Evolutionary conservation across 208 protist species (phyloP), one percentile per base, ranked within the genome.

Genomic region (Crithidia bombi): DNA sequence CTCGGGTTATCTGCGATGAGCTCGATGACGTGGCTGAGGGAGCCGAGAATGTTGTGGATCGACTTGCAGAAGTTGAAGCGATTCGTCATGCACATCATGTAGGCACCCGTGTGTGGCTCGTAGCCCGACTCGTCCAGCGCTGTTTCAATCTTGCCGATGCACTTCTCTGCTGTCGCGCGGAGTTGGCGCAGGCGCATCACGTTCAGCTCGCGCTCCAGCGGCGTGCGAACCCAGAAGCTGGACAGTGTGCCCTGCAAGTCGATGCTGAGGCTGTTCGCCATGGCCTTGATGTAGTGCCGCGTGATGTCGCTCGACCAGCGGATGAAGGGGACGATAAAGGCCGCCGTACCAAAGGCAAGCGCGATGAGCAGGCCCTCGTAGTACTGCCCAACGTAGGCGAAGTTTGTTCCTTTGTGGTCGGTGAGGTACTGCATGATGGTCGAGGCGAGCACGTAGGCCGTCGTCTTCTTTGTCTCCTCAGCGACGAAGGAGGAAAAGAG

Each of bases 381-480:
- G 68, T 92, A 96, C 58, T 89, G 73, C 15, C 68, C 69, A 6
- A 91, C 75, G 81, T 91, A 96, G 59, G 52, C 26, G 49, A 85
- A 84, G 47, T 82, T 77, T 2, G 88, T 93, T 28, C 36, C 65
- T n/a, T 39, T 62, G 17, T 72, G 82, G 58, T 90, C 66, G 30
- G 73, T 75, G 57, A 91, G 77, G 75, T 89, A 84, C 62, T 92
- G 78, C 89, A 96, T 93, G 47, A 93, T 79, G 56, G 83, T 89
- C n/a, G 87, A 80, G 19, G 85, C 77, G 26, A 96, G 58, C 67
- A 87, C 85, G 72, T 91, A 96, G n/a, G 89, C 91, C 33, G 79
- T 79, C n/a, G 86, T 96, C 72, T 94, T 96, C 73, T 94, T 94
- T 56, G 85, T 89, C 44, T 92, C 77, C 73, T 96, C 89, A 14